Percentiles rank a stretch among this genome's conserved stretches.
phyloP scores from a whole-genome alignment of 176 grass and related monocot species.

The Oryza meridionalis region DNA sequence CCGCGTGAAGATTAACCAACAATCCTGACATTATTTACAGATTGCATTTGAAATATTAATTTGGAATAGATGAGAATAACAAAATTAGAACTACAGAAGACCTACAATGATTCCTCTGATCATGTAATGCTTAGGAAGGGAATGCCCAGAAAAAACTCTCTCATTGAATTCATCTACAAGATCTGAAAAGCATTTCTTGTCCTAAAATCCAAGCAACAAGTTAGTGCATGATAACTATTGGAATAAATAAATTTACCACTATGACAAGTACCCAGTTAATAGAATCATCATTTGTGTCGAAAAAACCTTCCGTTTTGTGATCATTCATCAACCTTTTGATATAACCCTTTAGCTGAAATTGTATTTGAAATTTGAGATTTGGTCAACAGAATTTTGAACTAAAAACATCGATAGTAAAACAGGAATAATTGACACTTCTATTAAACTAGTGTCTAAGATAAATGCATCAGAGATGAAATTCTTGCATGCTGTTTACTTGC shows the following conservation, averaged over 20 bases:
- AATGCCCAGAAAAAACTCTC: background rate
- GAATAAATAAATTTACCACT: background rate
- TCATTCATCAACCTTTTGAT: conserved; percentile 16
- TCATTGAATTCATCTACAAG: background rate
- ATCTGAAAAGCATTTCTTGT: conserved; percentile 9
- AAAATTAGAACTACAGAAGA: background rate
- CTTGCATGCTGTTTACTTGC: too few relatives aligned
- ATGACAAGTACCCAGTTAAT: background rate
- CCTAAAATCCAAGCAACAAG: conserved; percentile 13
- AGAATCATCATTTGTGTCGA: background rate
- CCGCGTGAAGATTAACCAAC: background rate
- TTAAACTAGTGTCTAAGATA: too few relatives aligned
- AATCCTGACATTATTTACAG: conserved; percentile 5
- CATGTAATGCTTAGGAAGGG: conserved; percentile 10
- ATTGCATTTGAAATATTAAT: background rate
- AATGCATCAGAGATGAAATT: too few relatives aligned
- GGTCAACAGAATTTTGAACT: background rate
- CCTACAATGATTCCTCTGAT: conserved; percentile 23
- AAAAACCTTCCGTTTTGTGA: conserved; percentile 17
- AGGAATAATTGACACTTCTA: too few relatives aligned
- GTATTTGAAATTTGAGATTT: background rate
- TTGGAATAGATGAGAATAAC: background rate
- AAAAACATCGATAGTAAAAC: background rate
- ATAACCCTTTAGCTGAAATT: background rate
- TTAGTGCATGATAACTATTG: background rate